phyloP scores from a whole-genome alignment of 2,329 filamentous ascomycete species.

The Ophiognomonia clavigignenti-juglandacearum region DNA sequence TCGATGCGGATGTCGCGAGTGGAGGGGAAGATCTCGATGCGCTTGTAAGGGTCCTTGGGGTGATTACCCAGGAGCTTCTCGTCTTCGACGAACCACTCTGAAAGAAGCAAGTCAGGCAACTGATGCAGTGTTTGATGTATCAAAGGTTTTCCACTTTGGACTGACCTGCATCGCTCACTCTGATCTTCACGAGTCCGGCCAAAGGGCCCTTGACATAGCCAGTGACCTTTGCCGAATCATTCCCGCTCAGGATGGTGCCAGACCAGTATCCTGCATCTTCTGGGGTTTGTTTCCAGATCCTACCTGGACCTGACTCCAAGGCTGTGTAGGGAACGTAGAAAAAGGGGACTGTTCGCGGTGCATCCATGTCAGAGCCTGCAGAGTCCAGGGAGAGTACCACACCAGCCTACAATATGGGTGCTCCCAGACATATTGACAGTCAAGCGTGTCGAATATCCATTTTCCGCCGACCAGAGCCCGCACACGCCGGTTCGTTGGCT shows the following conservation, averaged over 20 bases:
- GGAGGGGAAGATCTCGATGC: slow-evolving; percentile 56
- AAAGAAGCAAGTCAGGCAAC: neutral
- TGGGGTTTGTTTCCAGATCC: slow-evolving; percentile 5
- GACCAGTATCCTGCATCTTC: slow-evolving; percentile 16
- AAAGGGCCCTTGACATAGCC: slow-evolving; percentile 14
- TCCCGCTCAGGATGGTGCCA: slow-evolving; percentile 17
- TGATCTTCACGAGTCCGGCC: slow-evolving; percentile 19
- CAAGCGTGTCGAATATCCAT: slow-evolving; percentile 29
- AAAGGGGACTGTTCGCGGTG: slow-evolving; percentile 17
- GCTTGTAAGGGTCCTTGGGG: slow-evolving; percentile 63
- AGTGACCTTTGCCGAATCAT: slow-evolving; percentile 19
- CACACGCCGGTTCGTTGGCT: slow-evolving; percentile 27
- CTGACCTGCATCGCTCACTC: slow-evolving; percentile 10
- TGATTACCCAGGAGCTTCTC: slow-evolving; percentile 37
- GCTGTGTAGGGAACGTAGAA: slow-evolving; percentile 27
- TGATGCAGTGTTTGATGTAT: too few relatives aligned
- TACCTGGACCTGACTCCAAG: slow-evolving; percentile 15
- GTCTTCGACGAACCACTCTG: slow-evolving; percentile 34
- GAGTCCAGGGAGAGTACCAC: too few relatives aligned
- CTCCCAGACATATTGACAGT: slow-evolving; percentile 32
- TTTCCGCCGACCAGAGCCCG: slow-evolving; percentile 25
- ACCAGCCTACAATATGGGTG: slow-evolving; percentile 23
- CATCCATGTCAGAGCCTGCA: slow-evolving; percentile 8
- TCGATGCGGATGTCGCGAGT: slow-evolving; percentile 47
- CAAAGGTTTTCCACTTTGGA: slow-evolving; percentile 12